Evolutionary conservation across 306 rosid genomes (phyloP).

Genomic region (Calophaca sinica): DNA sequence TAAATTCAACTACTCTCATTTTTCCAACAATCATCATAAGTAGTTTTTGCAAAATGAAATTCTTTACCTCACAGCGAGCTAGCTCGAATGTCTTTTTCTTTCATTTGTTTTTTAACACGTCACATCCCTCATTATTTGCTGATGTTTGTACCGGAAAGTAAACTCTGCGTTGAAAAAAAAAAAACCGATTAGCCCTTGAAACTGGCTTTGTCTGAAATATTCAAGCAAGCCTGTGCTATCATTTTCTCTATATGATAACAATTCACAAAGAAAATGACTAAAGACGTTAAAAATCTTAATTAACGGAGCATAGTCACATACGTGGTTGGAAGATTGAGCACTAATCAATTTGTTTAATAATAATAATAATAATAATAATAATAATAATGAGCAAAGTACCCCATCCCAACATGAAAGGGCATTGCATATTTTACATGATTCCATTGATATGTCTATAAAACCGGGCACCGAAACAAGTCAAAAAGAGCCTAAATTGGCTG

Average conservation of each 20-base stretch:
- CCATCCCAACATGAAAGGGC: slow-evolving; percentile 28
- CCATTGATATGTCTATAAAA: slow-evolving; percentile 1
- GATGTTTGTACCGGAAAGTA: background rate
- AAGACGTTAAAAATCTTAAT: slow-evolving; percentile 9
- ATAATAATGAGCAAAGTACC: background rate
- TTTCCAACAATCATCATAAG: background rate
- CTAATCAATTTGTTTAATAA: slow-evolving; percentile 3
- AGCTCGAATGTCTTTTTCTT: slow-evolving; percentile 5
- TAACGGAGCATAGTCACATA: slow-evolving; percentile 24
- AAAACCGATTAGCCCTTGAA: background rate
- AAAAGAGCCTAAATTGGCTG: slow-evolving; percentile 16
- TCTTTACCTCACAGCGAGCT: background rate
- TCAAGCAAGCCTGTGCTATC: background rate
- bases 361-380: background rate
- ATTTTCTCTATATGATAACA: background rate
- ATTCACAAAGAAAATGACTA: slow-evolving; percentile 12
- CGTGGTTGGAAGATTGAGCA: background rate
- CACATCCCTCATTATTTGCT: slow-evolving; percentile 24
- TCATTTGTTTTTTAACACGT: background rate
- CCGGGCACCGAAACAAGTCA: slow-evolving; percentile 29
- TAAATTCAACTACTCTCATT: background rate
- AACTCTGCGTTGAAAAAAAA: background rate
- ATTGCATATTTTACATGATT: slow-evolving; percentile 8
- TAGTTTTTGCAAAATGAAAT: background rate
- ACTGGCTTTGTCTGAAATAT: slow-evolving; percentile 7